Conservation (phyloP, 1,139 yeast genomes). For the Candida sojae region DNA sequence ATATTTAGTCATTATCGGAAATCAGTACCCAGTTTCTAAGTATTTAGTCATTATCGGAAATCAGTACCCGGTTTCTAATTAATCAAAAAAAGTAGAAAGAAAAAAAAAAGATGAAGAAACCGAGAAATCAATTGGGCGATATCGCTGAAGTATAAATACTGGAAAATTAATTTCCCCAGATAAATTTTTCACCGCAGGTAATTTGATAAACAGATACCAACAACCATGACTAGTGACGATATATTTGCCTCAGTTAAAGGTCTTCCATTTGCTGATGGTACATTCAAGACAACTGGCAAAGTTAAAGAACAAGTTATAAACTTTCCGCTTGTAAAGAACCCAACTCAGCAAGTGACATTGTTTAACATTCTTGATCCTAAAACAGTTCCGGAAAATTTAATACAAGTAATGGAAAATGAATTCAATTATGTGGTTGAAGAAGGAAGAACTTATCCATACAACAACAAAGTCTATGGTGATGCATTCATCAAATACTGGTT, state of each 20-base stretch:
- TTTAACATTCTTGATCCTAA: slow-evolving; percentile 30
- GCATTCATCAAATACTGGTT: slow-evolving; percentile 47
- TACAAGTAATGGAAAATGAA: slow-evolving; percentile 35
- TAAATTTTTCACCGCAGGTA: too few relatives aligned
- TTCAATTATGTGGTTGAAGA: slow-evolving; percentile 50
- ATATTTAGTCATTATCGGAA: too few relatives aligned
- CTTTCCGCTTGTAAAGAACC: slow-evolving; percentile 31
- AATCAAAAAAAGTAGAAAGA: too few relatives aligned
- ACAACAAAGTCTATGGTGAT: slow-evolving; percentile 24
- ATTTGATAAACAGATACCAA: background rate
- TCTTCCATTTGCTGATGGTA: slow-evolving; percentile 39
- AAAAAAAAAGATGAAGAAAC: too few relatives aligned
- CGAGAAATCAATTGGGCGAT: too few relatives aligned
- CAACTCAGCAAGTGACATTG: slow-evolving; percentile 31
- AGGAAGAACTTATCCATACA: slow-evolving; percentile 53
- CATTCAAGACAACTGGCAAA: slow-evolving; percentile 21
- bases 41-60: too few relatives aligned
- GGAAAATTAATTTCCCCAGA: too few relatives aligned
- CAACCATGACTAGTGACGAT: slow-evolving; percentile 6
- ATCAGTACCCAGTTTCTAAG: too few relatives aligned
- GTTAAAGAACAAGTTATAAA: slow-evolving; percentile 25
- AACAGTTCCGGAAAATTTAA: slow-evolving; percentile 36
- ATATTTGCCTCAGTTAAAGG: slow-evolving; percentile 16
- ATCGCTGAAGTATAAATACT: too few relatives aligned
- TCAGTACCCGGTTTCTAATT: too few relatives aligned